Evolutionary conservation across 441 rosid species (phyloP), one percentile per base, ranked within the genome.

Genomic region (Pelargonium myrrhifolium): DNA sequence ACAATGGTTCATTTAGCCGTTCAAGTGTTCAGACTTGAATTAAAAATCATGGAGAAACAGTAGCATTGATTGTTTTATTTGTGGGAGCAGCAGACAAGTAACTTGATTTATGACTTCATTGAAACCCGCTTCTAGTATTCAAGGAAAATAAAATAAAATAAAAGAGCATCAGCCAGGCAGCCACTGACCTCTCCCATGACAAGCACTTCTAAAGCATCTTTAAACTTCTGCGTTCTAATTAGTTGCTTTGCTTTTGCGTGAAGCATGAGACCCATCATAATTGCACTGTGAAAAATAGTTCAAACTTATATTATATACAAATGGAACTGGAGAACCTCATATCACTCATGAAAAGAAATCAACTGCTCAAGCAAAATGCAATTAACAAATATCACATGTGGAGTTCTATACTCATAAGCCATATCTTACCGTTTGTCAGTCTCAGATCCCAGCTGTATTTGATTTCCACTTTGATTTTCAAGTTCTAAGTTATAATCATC

Each of bases 241-340:
- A 90, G 71, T 35, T 79, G 82, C 77, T 93, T 93, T 8, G 83
- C 96, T 76, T 82, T 87, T 37, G 89, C 76, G 64, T 92, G 98
- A 70, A 92, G 85, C 90, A 88, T 88, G 80, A 89, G 79, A 67
- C 95, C 98, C 88, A 84, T 87, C 91, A 88, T 85, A 59, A 82
- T 80, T 10, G 93, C 95, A 77, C 98, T 90, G 77, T 68, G 61
- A 67, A 72, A 43, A 26, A 18, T 18, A 49, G 18, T 56, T 43
- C n/a, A 20, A 67, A 65, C 60, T 12, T 67, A 15, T 58, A 7
- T 72, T 65, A 10, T 9, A 12, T 51, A 40, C 22, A 47, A 51
- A n/a, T 35, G 6, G 65, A 61, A 56, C 28, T 14, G 56, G 20
- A 39, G 22, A 42, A 47, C 62, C 22, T 75, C 60, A 47, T 20